Evolutionary conservation across 495 filamentous ascomycete genomes (phyloP).

Genomic region (Hyphodiscus hymeniophilus): DNA sequence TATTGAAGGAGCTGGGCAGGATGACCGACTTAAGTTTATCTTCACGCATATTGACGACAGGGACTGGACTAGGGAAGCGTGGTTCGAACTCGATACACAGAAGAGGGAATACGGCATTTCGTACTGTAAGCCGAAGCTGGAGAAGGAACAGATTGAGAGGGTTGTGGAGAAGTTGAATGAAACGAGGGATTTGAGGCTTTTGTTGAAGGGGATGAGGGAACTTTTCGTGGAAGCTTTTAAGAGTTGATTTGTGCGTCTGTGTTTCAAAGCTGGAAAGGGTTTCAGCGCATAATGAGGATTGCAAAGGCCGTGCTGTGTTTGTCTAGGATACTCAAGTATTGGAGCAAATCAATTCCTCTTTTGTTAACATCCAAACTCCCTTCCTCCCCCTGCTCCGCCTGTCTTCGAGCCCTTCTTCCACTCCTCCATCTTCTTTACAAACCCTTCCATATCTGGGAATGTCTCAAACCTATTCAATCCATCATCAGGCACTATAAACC

Average conservation of each 20-base stretch:
- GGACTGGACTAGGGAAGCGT: constrained; percentile 83
- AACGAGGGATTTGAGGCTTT: constrained; percentile 66
- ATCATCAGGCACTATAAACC: constrained; percentile 19
- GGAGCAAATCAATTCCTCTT: too few relatives aligned
- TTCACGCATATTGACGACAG: constrained; percentile 83
- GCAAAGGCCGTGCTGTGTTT: too few relatives aligned
- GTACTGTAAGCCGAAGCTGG: constrained; percentile 69
- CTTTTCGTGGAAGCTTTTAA: constrained; percentile 61
- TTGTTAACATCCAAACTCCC: not conserved
- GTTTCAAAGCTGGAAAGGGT: too few relatives aligned
- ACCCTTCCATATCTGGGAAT: constrained; percentile 6
- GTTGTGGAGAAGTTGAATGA: constrained; percentile 75
- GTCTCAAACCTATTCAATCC: constrained; percentile 11
- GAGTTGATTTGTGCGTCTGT: constrained; percentile 14
- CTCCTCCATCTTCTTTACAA: constrained; percentile 15
- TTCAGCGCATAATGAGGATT: too few relatives aligned
- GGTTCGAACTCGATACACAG: constrained; percentile 82
- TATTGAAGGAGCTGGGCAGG: constrained; percentile 80
- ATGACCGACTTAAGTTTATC: constrained; percentile 83
- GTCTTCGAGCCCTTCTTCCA: constrained; percentile 16
- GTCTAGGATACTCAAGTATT: too few relatives aligned
- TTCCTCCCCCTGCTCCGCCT: not conserved
- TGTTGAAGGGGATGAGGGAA: constrained; percentile 89
- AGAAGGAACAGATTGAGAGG: constrained; percentile 60
- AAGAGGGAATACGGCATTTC: constrained; percentile 77